These are phyloP conservation scores for Neurospora sp. DNA, from an alignment of 495 filamentous ascomycete genomes.

Conservation along the genomic window DNA sequence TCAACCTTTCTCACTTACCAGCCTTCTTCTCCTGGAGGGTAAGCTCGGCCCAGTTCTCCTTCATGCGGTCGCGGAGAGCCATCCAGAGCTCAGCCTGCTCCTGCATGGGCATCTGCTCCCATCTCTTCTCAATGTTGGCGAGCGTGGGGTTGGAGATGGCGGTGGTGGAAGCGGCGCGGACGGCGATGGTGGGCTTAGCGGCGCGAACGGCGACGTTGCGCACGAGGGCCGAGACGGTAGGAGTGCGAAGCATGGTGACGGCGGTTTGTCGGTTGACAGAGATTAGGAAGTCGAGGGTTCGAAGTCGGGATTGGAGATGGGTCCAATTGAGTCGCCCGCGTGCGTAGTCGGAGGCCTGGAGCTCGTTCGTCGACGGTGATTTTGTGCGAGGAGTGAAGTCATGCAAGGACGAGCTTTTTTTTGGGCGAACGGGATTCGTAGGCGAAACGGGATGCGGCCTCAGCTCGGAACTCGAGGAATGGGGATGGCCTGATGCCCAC, in stretches of 20 bases:
- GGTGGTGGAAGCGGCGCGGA: conserved; percentile 60
- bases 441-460: conserved; percentile 4
- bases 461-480: conserved; percentile 14
- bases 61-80: conserved; percentile 94
- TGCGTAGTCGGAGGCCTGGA: conserved; percentile 21
- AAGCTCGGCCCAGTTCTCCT: conserved; percentile 89
- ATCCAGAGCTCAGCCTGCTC: conserved; percentile 99
- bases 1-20: conserved; percentile 52
- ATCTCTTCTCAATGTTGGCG: conserved; percentile 97
- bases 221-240: conserved; percentile 24
- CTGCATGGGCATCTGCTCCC: conserved; percentile 92
- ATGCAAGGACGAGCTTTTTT: conserved; percentile 31
- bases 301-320: conserved; percentile 30
- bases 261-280: neutral
- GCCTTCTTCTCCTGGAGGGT: conserved; percentile 97
- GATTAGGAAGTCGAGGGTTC: conserved; percentile 14
- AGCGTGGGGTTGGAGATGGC: conserved; percentile 96
- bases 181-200: conserved; percentile 24
- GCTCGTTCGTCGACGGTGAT: conserved; percentile 18
- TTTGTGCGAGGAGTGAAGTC: conserved; percentile 26
- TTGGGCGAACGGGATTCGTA: conserved; percentile 11
- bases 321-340: conserved; percentile 31
- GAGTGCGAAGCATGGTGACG: conserved; percentile 31
- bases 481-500: conserved; percentile 21
- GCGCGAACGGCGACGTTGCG: conserved; percentile 33